Evolutionary conservation across 2,329 filamentous ascomycete species (phyloP).

Genomic region (Chaetomiaceae sp.): DNA sequence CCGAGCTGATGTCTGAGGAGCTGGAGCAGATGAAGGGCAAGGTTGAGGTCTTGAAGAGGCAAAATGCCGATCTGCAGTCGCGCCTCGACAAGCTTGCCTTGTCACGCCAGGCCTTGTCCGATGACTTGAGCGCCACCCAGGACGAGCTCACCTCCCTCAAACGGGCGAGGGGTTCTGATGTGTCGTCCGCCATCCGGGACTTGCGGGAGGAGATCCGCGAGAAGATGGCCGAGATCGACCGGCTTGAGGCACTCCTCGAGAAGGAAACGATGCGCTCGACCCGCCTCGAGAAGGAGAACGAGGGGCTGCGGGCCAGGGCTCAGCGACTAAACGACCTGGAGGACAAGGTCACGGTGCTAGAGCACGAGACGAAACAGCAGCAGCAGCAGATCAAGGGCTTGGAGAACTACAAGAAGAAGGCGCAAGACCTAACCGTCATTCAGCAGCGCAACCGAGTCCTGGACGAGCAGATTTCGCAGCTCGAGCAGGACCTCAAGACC

Average conservation of each 20-base stretch:
- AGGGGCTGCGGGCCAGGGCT: conserved; percentile 40
- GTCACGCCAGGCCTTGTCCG: conserved; percentile 59
- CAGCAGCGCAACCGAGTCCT: conserved; percentile 38
- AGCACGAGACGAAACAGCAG: conserved; percentile 42
- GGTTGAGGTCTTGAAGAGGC: conserved; percentile 48
- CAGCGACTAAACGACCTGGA: conserved; percentile 46
- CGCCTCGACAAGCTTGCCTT: conserved; percentile 55
- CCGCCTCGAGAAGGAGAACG: conserved; percentile 43
- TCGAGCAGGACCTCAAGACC: conserved; percentile 30
- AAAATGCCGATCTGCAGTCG: conserved; percentile 52
- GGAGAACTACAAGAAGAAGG: conserved; percentile 32
- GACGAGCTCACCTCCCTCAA: conserved; percentile 50
- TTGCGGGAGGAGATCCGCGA: conserved; percentile 55
- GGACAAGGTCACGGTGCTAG: conserved; percentile 55
- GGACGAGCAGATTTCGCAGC: conserved; percentile 37
- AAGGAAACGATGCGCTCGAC: conserved; percentile 41
- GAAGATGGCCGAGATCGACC: conserved; percentile 52
- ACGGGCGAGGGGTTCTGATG: conserved; percentile 47
- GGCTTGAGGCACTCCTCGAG: conserved; percentile 61
- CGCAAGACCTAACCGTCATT: conserved; percentile 30
- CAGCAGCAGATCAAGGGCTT: conserved; percentile 33
- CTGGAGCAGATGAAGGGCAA: conserved; percentile 45
- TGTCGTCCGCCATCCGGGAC: conserved; percentile 45
- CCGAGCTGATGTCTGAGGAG: conserved; percentile 52
- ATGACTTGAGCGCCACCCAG: conserved; percentile 52